Evolutionary conservation across 2,329 filamentous ascomycete genomes (phyloP), one percentile per base, ranked within the genome.

Genomic region (Cryphonectria japonica): DNA sequence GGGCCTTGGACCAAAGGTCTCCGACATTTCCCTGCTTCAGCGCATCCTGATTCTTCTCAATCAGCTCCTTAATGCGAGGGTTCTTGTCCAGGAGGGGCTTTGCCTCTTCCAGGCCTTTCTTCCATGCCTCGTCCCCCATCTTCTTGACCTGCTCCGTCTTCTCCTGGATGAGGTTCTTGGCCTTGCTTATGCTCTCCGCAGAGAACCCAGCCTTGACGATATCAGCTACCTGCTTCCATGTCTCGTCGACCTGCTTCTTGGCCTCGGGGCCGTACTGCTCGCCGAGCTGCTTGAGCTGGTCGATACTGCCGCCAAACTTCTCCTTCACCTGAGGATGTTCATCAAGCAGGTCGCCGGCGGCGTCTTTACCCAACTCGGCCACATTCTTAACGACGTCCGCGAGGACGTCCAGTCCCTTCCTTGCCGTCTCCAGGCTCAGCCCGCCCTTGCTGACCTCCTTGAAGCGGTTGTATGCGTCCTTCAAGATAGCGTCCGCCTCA

Each of bases 81-180:
- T 88, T 92, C 85, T 93, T 93, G 75, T 94, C 91, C 0, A 94
- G 85, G 71, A 89, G 87, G 0, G 92, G 91, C 83, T 92, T 89
- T 50, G 88, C 89, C 80, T 93, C 84, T 80, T 94, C 89, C 63
- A 92, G 77, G 0, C 88, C 91, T 82, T 93, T 91, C 74, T 89
- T 84, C 90, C 90, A 94, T 0, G 89, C 89, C 79, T 93, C 85
- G 57, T 94, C 91, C 32, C 91, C 91, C 1, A 93, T 80, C 79
- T 91, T 86, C 80, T 88, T 85, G 43, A 94, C 77, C 78, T 92
- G 84, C 77, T 93, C 82, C 2, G 86, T 84, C 86, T 93, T 94
- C 66, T 94, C 91, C 72, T 93, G 85, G 1, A 93, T 82, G 54
- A 94, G 77, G 74, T 88, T 86, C 73, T 86, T 85, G 32, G 89